Base-by-base conservation (phyloP, 805 yeast genomes). In the Priceomyces haplophilus region DNA sequence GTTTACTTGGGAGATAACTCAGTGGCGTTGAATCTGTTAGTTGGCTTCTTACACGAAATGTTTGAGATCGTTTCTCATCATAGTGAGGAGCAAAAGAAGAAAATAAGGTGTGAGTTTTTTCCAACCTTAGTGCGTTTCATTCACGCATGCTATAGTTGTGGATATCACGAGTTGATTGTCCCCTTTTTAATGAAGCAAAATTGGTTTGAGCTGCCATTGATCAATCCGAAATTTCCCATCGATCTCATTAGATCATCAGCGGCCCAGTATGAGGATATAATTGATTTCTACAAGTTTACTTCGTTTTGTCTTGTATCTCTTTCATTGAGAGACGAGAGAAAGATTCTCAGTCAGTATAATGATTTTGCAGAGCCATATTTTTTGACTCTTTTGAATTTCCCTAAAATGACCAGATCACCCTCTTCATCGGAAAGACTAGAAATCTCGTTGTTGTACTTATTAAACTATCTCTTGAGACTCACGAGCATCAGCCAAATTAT, bases 261-360 rank as follows among this genome's bases (percentile, higher is more conserved):
- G 1, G 48, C 56, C 11, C 47, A 50, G 20, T 53, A 54, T 8
- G 38, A 40, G 13, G 58, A 55, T 15, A 36, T 64, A 6, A 46
- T 61, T 10, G 45, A 53, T 39, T 64, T 44, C 35, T 65, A 60
- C 40, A 53, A 54, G 30, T 66, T 48, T 40, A 44, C 55, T 7
- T 67, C 63, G 4, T 62, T 58, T 44, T 59, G 59, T 40, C 51
- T 62, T 42, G 45, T 58, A 19, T 20, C 52, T 3, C 38, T 59
- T 17, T 53, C 65, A 3, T 27, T 55, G 10, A 11, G 35, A n/a
- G 39, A 30, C 23, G 45, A 40, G 10, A 25, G 15, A 6, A 33
- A 3, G 15, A 44, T 46, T 15, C 17, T 42, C 8, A 50, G 47
- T 5, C 12, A 30, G 5, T 53, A 43, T 34, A 49, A 46, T 36